These are phyloP conservation scores for Poa pratensis DNA, from an alignment of 176 grass and related monocot species.

Conservation along the genomic window DNA sequence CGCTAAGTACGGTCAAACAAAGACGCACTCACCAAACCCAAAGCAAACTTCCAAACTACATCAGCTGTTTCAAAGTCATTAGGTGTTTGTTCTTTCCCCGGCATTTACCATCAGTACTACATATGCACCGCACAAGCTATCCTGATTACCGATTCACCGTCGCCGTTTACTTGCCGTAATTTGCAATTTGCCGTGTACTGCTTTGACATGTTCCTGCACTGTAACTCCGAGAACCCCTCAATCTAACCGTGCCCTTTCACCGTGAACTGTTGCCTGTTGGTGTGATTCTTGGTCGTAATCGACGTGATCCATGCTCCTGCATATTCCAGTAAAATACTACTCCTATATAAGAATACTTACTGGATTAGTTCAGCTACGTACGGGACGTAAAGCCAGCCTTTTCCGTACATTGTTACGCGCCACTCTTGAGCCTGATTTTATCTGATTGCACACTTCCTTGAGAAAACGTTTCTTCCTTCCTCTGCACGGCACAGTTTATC, in stretches of 20 bases:
- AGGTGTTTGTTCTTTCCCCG: neutral
- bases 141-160: too few species aligned
- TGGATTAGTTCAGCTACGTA: neutral
- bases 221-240: conserved; percentile 1
- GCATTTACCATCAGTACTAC: neutral
- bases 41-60: neutral
- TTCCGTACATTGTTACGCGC: neutral
- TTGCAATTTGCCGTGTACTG: too few species aligned
- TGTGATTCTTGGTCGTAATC: neutral
- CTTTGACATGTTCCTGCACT: neutral
- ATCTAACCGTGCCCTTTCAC: neutral
- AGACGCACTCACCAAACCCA: neutral
- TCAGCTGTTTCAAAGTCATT: conserved; percentile 23
- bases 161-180: too few species aligned
- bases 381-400: neutral
- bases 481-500: too few species aligned
- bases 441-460: neutral
- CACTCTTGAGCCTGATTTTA: neutral
- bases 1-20: neutral
- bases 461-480: too few species aligned
- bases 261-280: neutral
- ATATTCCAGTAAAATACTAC: neutral
- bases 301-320: neutral
- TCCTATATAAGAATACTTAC: neutral
- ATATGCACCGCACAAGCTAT: neutral